Evolutionary conservation across 768 basidiomycete genomes (phyloP).

Genomic region (Dioszegia hungarica): DNA sequence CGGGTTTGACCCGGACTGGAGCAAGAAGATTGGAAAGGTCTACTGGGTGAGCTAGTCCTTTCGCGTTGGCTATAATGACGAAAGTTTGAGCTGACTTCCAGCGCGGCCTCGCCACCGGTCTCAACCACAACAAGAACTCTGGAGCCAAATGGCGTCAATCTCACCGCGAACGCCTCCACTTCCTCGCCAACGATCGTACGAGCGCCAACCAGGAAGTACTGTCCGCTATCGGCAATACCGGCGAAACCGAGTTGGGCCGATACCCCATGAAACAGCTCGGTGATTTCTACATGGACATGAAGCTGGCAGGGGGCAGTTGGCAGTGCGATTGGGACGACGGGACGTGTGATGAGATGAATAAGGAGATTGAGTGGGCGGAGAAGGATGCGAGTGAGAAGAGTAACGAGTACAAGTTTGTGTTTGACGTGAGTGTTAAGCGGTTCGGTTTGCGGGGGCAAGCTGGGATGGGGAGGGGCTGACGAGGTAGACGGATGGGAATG

Average conservation of each 20-base stretch:
- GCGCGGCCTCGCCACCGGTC: constrained; percentile 48
- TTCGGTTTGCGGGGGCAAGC: not conserved
- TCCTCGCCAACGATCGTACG: constrained; percentile 42
- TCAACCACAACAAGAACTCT: constrained; percentile 40
- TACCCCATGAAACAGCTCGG: constrained; percentile 36
- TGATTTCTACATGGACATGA: constrained; percentile 48
- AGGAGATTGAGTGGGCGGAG: constrained; percentile 42
- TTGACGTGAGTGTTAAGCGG: constrained; percentile 41
- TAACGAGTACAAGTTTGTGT: constrained; percentile 51
- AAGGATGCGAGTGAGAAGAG: constrained; percentile 45
- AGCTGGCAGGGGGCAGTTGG: constrained; percentile 47
- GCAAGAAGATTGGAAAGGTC: constrained; percentile 44
- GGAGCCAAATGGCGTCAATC: constrained; percentile 44
- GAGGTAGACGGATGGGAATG: constrained; percentile 48
- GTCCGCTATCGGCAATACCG: constrained; percentile 35
- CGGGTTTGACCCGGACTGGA: constrained; percentile 47
- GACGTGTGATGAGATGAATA: constrained; percentile 48
- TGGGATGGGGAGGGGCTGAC: not conserved
- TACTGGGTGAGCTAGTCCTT: constrained; percentile 43
- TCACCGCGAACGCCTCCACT: constrained; percentile 47
- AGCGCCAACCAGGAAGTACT: constrained; percentile 34
- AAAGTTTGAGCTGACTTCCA: constrained; percentile 7
- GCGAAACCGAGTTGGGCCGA: constrained; percentile 37
- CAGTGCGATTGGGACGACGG: constrained; percentile 49
- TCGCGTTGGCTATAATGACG: no score